Conservation (phyloP, 176 grass and related monocot species). For the Leersia perrieri region DNA sequence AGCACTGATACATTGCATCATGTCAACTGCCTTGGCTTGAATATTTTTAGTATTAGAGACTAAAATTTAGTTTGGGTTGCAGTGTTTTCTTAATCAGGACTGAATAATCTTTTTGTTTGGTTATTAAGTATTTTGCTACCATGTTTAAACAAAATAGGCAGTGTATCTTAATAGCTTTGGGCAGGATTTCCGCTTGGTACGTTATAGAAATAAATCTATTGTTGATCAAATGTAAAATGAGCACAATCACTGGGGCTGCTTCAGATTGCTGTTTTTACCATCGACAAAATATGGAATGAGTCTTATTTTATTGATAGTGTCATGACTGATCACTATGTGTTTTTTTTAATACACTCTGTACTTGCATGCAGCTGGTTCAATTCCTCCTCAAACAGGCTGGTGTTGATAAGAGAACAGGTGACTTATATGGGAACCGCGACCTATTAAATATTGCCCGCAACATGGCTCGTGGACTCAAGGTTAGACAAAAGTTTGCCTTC, state of each 20-base stretch:
- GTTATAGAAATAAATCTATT: slow-evolving; percentile 7
- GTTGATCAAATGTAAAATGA: background rate
- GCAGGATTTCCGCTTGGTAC: background rate
- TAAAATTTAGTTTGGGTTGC: background rate
- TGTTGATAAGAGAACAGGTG: slow-evolving; percentile 89
- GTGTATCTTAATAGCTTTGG: background rate
- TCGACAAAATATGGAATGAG: background rate
- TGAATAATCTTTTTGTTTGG: background rate
- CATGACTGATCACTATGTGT: slow-evolving; percentile 10
- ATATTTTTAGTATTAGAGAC: background rate
- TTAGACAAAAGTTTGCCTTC: slow-evolving; percentile 37
- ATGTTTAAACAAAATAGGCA: background rate
- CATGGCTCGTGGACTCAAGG: slow-evolving; percentile 98
- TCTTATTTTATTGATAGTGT: background rate
- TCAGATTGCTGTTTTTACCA: background rate
- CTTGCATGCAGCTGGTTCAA: slow-evolving; percentile 87
- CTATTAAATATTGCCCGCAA: slow-evolving; percentile 98
- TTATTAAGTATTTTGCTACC: background rate
- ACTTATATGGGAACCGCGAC: slow-evolving; percentile 91
- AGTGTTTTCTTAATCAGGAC: background rate
- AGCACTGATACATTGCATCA: background rate
- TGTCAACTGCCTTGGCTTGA: background rate
- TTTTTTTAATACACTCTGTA: no score
- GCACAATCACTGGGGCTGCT: background rate
- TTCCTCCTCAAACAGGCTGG: slow-evolving; percentile 96